Base-by-base conservation (phyloP, 164 flowering plant genomes). In the Vitis rotundifolia region DNA sequence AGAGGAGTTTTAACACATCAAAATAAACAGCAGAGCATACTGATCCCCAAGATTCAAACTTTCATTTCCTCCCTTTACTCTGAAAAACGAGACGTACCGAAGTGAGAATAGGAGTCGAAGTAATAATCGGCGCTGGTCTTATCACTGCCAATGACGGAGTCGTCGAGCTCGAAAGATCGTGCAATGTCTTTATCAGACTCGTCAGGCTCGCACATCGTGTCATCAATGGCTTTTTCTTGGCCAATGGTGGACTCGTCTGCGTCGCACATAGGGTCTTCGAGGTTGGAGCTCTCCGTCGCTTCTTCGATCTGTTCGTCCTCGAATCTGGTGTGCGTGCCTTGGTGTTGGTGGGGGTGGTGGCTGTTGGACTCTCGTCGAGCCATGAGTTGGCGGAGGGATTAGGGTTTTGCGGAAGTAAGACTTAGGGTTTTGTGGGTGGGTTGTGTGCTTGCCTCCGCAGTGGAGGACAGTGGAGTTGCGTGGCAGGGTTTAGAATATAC, bases 41-140 rank as follows among this genome's bases (percentile, higher is more conserved):
- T 31, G 7, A 31, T 31, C 0, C 44, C 44, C 7, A 31, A 31
- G 44, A 31, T 31, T 31, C 44, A 31, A 2, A 31, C 44, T 31
- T 31, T 31, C 26, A 31, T 31, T 31, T 31, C 26, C 44, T 31
- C 44, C 7, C 44, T 31, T 31, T 31, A 31, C 44, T 31, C 44
- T 4, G 44, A 4, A 31, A 28, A 68, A 12, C 64, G 26, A 31
- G 52, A 67, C 10, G 15, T 86, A 94, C 99, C 98, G 64, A 96
- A 96, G 77, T 96, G 99, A 53, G 99, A 96, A 86, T 96, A 96
- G n/a, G 99, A 96, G 69, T 96, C 99, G 77, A 96, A 96, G 89
- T 96, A 96, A 71, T 96, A 96, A 68, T 96, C 99, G 28, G 99
- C 97, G 75, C 98, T 93, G 75, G 99, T 96, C 69, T 88, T 77